phyloP scores from a whole-genome alignment of 2,329 filamentous ascomycete genomes.

The Alternaria brassicae region DNA sequence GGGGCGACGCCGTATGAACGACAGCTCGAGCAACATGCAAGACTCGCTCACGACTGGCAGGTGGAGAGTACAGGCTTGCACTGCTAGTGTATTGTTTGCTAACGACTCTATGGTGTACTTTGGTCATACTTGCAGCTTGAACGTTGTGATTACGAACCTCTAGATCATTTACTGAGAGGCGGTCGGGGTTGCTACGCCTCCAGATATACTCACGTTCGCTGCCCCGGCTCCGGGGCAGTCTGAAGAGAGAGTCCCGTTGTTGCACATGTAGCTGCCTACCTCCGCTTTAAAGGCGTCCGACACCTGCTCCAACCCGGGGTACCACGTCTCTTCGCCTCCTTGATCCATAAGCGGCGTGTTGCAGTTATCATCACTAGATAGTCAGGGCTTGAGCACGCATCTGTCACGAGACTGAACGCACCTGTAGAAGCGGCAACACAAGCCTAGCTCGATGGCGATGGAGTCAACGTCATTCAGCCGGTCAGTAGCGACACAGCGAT shows the following conservation, averaged over 20 bases:
- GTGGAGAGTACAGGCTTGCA: no score
- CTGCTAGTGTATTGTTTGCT: no score
- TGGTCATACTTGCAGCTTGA: no score
- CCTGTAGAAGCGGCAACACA: constrained; percentile 16
- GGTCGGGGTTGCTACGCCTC: not conserved
- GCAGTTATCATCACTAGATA: constrained; percentile 10
- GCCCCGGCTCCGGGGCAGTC: constrained; percentile 8
- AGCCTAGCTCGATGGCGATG: constrained; percentile 7
- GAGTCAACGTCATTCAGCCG: constrained; percentile 13
- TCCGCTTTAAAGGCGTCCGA: constrained; percentile 7
- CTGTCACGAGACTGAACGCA: constrained; percentile 1
- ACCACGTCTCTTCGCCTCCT: constrained; percentile 5
- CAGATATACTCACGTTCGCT: not conserved
- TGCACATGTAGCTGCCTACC: constrained; percentile 20
- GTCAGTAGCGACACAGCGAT: constrained; percentile 13
- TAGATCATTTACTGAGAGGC: no score
- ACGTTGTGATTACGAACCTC: no score
- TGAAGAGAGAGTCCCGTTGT: constrained; percentile 8
- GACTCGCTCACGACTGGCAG: no score
- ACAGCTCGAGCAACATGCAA: no score
- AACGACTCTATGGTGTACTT: no score
- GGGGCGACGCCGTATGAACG: no score
- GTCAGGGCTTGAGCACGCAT: constrained; percentile 2
- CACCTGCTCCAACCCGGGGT: constrained; percentile 6
- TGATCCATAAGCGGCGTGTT: not conserved